Evolutionary conservation across 164 flowering plant species (phyloP), one percentile per base, ranked within the genome.

Genomic region (Chloranthus sessilifolius): DNA sequence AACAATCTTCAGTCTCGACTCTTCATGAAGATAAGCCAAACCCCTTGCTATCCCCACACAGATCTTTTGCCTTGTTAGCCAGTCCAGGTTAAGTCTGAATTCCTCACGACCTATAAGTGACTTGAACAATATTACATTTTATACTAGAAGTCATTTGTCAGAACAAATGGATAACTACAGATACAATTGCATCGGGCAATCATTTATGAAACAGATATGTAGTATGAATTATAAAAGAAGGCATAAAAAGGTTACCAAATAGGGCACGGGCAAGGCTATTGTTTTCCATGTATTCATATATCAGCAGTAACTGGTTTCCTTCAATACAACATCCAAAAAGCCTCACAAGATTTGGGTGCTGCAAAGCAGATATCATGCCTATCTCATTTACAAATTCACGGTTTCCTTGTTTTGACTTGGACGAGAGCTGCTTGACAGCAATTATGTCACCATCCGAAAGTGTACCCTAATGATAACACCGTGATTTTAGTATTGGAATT

Each of bases 381-480:
- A 78, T 74, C 69, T 81, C 88, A 54, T 77, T 80, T 9, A 80
- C 19, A 59, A 80, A 80, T 55, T 81, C 88, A 24, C 83, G 83
- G 43, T 74, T 78, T 19, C 88, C 88, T 69, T 81, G 88, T 59
- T 44, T 76, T 51, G 83, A 79, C 52, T 65, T 71, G 9, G 83
- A 66, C 11, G 86, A 80, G 23, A 81, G 83, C 57, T 81, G 81
- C 69, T 81, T 81, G 5, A 78, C 82, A 29, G 88, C 88, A 48
- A 81, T 69, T n/a, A 63, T 3, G 5, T 75, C 60, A 29, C 88
- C 88, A 61, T 81, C 80, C 25, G 63, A 46, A 39, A 78, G 52
- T 10, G 17, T 33, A 1, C 69, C 69, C 69, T 59, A 36, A n/a
- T n/a, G n/a, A n/a, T n/a, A n/a, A n/a, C n/a, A n/a, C n/a, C n/a